Evolutionary conservation across 805 yeast species (phyloP).

Genomic region (Wickerhamomyces bisporus): DNA sequence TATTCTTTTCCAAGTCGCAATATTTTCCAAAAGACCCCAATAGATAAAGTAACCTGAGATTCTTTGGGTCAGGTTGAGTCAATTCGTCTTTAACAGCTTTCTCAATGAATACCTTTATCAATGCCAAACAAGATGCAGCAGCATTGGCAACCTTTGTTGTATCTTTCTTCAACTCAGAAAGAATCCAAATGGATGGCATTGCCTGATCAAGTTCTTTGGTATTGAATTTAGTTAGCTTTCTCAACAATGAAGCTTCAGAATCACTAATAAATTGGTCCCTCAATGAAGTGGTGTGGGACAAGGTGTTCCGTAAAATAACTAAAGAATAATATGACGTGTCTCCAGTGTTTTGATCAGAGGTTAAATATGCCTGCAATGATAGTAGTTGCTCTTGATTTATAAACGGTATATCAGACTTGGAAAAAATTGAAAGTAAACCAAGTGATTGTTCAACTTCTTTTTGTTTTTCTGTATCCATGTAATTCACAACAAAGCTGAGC

Average conservation of each 20-base stretch:
- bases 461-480: conserved; percentile 23
- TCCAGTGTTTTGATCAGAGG: conserved; percentile 40
- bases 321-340: conserved; percentile 44
- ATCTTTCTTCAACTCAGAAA: conserved; percentile 43
- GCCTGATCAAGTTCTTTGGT: conserved; percentile 66
- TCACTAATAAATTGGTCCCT: conserved; percentile 45
- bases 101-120: conserved; percentile 42
- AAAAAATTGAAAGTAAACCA: conserved; percentile 51
- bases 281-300: conserved; percentile 40
- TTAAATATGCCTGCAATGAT: conserved; percentile 59
- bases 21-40: conserved; percentile 68
- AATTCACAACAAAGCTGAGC: conserved; percentile 32
- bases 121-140: conserved; percentile 52
- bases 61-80: conserved; percentile 35
- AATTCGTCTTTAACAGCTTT: conserved; percentile 22
- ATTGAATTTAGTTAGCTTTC: conserved; percentile 53
- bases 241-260: conserved; percentile 48
- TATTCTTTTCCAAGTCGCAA: conserved; percentile 52
- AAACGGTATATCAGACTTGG: conserved; percentile 46
- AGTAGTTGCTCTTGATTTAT: conserved; percentile 63
- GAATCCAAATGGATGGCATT: conserved; percentile 59
- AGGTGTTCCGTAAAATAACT: conserved; percentile 45
- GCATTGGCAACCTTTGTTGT: conserved; percentile 52
- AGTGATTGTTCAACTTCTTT: conserved; percentile 31
- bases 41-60: conserved; percentile 54